Base-by-base conservation (phyloP, 2,329 filamentous ascomycete genomes). In the Torrubiellomyces zombiae region DNA sequence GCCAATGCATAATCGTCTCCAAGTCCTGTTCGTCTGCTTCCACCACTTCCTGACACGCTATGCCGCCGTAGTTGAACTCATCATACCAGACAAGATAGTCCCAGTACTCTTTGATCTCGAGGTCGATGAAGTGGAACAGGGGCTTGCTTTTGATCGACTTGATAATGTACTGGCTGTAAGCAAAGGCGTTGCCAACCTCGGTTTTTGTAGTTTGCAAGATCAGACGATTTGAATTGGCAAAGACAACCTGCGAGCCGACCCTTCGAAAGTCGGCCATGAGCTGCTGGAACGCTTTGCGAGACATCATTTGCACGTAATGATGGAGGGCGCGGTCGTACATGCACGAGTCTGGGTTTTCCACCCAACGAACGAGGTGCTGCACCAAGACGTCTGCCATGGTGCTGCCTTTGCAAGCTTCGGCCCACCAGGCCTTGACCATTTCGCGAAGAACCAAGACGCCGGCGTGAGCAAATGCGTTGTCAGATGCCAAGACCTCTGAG, bases 21-120 rank as follows among this genome's bases (percentile, higher is more conserved):
- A 95, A 64, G 3, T 69, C 64, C 45, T 94, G 83, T 21, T 77
- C 71, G 4, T 67, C 59, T 5, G 53, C 51, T 38, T 86, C 81
- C 6, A 77, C 63, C 4, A 94, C 79, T 40, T 89, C 70, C 24
- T 75, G 70, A 37, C 82, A 93, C 4, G 80, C 89, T 43, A 91
- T 91, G 32, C 89, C 89, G 28, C 89, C 91, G 42, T 95, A 95
- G 57, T 99, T 98, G 61, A 86, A 94, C 51, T 94, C 82, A 39
- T 99, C 89, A 38, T 95, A 95, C 89, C 89, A 99, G 4, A 94
- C 74, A 0, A 99, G 70, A 42, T 94, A 95, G 48, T 99, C 89
- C 89, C 89, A 99, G 51, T 94, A 99, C 47, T 98, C 89, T 38
- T 86, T 93, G 50, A 99, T 89, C 39, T 94, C 81, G 3, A 99